phyloP scores from a whole-genome alignment of 164 flowering plant genomes.

The Platanus orientalis region DNA sequence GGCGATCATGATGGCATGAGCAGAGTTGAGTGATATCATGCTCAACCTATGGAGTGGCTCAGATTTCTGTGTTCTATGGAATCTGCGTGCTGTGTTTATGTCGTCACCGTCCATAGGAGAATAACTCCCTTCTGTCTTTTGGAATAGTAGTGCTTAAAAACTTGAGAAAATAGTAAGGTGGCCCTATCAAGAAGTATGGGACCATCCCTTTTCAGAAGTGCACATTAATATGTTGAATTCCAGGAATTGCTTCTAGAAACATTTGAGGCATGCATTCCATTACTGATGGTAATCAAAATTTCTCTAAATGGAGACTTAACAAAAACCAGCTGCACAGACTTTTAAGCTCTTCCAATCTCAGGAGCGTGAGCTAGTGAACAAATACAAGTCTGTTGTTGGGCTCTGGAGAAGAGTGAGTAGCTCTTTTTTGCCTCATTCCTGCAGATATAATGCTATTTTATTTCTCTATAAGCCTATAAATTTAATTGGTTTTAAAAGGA shows the following conservation, averaged over 20 bases:
- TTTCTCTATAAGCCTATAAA: background rate
- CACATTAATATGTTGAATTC: too few species aligned
- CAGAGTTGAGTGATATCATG: background rate
- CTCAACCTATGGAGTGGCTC: background rate
- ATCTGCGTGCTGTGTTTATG: background rate
- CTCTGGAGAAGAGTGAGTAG: constrained; percentile 95
- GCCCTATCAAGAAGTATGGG: too few species aligned
- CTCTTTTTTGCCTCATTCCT: background rate
- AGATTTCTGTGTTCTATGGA: background rate
- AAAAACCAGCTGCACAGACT: constrained; percentile 61
- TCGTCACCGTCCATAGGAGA: background rate
- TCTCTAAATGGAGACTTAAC: constrained; percentile 33
- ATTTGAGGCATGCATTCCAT: background rate
- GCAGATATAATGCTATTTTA: background rate
- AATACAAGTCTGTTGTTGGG: constrained; percentile 79
- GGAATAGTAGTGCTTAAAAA: too few species aligned
- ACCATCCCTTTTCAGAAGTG: too few species aligned
- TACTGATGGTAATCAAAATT: background rate
- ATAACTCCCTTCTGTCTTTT: too few species aligned
- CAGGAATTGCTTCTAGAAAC: background rate
- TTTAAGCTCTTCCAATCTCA: constrained; percentile 64
- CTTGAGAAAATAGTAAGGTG: too few species aligned
- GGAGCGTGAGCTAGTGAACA: constrained; percentile 73
- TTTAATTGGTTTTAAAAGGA: constrained; percentile 1
- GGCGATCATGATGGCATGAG: too few species aligned